phyloP scores from a whole-genome alignment of 331 rosid genomes.

The Prunus yedoensis region DNA sequence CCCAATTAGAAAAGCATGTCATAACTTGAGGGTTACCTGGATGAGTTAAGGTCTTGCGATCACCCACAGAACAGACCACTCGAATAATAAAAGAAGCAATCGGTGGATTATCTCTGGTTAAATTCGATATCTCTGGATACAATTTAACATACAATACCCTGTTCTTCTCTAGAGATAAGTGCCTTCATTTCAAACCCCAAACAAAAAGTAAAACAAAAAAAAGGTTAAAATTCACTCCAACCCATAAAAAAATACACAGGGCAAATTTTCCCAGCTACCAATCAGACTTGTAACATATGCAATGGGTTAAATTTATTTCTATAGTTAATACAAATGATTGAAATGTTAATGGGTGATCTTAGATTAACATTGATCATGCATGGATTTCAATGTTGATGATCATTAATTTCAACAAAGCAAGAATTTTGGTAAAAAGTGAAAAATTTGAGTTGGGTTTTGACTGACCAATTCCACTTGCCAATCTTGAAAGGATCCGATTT shows the following conservation, averaged over 20 bases:
- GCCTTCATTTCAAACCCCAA: conserved; percentile 52
- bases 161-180: conserved; percentile 80
- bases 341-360: not conserved
- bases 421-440: not conserved
- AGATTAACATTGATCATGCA: no score
- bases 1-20: no score
- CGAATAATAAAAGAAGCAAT: conserved; percentile 74
- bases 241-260: not conserved
- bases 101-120: conserved; percentile 79
- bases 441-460: not conserved
- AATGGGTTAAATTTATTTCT: no score
- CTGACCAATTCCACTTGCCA: conserved; percentile 93
- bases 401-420: not conserved
- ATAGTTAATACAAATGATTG: no score
- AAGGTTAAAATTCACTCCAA: not conserved
- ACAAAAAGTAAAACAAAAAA: not conserved
- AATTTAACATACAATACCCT: conserved; percentile 62
- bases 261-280: conserved; percentile 7
- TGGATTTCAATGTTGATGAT: not conserved
- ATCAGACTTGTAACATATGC: conserved; percentile 8
- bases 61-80: conserved; percentile 66
- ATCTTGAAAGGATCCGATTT: conserved; percentile 96
- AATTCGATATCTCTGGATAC: conserved; percentile 72
- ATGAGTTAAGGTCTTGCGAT: conserved; percentile 69
- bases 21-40: conserved; percentile 50